Base-by-base conservation (phyloP, 805 yeast genomes). In the Yarrowia sp. region DNA sequence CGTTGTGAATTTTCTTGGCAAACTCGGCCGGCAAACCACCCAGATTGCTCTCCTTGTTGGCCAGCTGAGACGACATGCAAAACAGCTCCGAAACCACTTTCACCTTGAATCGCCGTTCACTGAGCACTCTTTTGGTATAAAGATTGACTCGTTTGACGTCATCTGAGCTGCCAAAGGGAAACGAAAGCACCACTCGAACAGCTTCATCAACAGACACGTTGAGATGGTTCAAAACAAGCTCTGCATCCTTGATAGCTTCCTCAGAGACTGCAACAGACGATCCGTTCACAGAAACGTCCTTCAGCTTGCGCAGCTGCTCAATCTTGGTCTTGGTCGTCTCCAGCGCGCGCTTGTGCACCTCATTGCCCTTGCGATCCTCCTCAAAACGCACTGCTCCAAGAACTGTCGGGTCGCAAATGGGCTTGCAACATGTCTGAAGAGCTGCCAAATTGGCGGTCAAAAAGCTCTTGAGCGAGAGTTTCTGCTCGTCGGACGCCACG, bases 351-450 rank as follows among this genome's bases (percentile, higher is more conserved):
- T 41, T 55, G 61, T 55, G 61, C 36, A 55, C 61, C 13, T 55
- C 61, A 38, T 41, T 55, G 45, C 47, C 47, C 39, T 55, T 55
- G n/a, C 61, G 47, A 22, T 55, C 61, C 61, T 55, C 61, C n/a
- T 55, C 61, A 33, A 55, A 55, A 7, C 61, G 47, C 41, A 55
- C 61, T 4, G 61, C 61, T 5, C 10, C 28, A 2, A 55, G 47
- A 4, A 55, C 61, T 3, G 47, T 41, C 13, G 33, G 45, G 61
- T 55, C 61, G 14, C 61, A 55, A 13, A 55, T 15, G 28, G 45
- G 47, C 15, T 41, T 17, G 17, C 61, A 55, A 31, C 61, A 55
- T 4, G 15, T 13, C 61, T 55, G 61, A 4, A 55, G 47, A n/a
- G 15, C 38, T 13, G 33, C n/a, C 17, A 55, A 38, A 41, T 55